Conservation (phyloP, 1,139 yeast species). For the Geotrichum aggregatum region DNA sequence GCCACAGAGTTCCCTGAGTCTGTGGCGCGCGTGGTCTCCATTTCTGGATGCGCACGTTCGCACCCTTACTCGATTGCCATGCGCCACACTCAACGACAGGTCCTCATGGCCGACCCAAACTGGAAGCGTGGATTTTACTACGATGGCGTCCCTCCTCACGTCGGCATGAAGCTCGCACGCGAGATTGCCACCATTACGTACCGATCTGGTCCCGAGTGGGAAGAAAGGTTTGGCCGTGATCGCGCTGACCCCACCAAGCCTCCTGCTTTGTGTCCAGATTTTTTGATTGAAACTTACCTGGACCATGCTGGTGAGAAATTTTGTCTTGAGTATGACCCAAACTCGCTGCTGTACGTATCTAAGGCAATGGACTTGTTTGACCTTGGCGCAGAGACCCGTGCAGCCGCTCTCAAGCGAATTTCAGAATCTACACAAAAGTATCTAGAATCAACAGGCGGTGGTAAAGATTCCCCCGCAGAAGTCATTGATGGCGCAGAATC, state of each 20-base stretch:
- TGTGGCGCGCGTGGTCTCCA: slow-evolving; percentile 67
- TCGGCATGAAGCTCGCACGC: slow-evolving; percentile 90
- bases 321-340: slow-evolving; percentile 86
- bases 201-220: slow-evolving; percentile 97
- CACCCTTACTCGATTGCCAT: slow-evolving; percentile 93
- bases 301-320: slow-evolving; percentile 95
- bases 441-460: too few relatives aligned
- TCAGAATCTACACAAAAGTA: neutral
- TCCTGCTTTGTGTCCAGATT: slow-evolving; percentile 91
- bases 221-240: slow-evolving; percentile 80
- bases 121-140: slow-evolving; percentile 93
- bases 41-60: slow-evolving; percentile 88
- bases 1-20: slow-evolving; percentile 77
- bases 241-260: slow-evolving; percentile 73
- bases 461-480: too few relatives aligned
- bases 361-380: slow-evolving; percentile 96
- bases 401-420: neutral
- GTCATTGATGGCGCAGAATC: slow-evolving; percentile 4
- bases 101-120: slow-evolving; percentile 87
- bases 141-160: slow-evolving; percentile 76
- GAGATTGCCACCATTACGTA: slow-evolving; percentile 93
- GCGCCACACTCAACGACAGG: slow-evolving; percentile 90
- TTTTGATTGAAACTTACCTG: slow-evolving; percentile 81
- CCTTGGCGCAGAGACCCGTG: slow-evolving; percentile 46
- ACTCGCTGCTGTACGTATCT: slow-evolving; percentile 77